Evolutionary conservation across 106 monocot genomes (phyloP), one percentile per base, ranked within the genome.

Genomic region (Platanthera zijinensis): DNA sequence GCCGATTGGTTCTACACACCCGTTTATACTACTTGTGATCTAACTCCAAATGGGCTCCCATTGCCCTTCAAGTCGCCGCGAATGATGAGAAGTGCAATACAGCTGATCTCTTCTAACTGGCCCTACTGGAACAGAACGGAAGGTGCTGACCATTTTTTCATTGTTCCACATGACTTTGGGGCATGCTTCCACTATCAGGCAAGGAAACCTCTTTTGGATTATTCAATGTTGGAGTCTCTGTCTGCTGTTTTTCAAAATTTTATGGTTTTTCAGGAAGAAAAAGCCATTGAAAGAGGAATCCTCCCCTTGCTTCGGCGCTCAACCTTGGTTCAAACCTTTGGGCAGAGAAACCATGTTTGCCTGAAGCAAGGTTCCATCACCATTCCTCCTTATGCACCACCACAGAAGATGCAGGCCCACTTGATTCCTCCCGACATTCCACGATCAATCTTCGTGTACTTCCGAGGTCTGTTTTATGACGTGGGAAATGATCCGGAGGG

Each of bases 1-100:
- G 90, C 94, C 18, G 94, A 94, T 79, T 90, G 90, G 90, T 90
- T 90, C 67, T 90, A 90, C 78, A 84, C 90, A 45, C 90, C 90
- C 10, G 90, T 94, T 11, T 94, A 94, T 67, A 89, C 90, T 51
- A 94, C 94, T 39, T 94, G 94, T 57, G 89, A 94, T 64, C 69
- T 90, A 49, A 94, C 87, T 8, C 90, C 84, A 39, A 84, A 84
- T 82, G 90, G 90, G 8, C 84, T 87, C 49, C 87, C 87, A 48
- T 69, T 90, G 50, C 86, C 87, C 45, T 86, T 87, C 76, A 90
- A 90, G 59, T 87, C 84, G 47, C 90, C 90, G 17, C 81, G 90
- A 56, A 84, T 90, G 82, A 90, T 90, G 90, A 82, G 90, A 80
- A 87, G 87, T 51, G 90, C 87, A 28, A 87, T 90, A 50, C 84